These are phyloP conservation scores for Aspergillus pseudoglaucus DNA, from an alignment of 2,329 filamentous ascomycete genomes.

Conservation along the genomic window DNA sequence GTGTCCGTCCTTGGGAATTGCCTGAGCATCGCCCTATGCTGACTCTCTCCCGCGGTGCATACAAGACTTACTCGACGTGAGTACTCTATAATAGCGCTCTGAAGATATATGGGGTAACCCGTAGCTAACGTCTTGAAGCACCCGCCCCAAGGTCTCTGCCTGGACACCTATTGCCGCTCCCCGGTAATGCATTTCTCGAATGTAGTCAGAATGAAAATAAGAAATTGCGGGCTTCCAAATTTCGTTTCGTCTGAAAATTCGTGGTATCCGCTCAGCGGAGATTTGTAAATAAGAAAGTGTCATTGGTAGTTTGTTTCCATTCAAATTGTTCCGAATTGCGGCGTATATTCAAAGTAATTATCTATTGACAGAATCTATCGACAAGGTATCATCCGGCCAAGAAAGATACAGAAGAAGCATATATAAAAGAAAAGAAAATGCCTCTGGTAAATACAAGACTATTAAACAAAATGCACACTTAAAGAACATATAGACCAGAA, in stretches of 20 bases:
- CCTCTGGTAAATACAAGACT: conserved; percentile 2
- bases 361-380: conserved; percentile 12
- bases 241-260: conserved; percentile 6
- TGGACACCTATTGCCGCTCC: conserved; percentile 32
- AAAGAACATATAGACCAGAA: conserved; percentile 60
- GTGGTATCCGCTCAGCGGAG: conserved; percentile 6
- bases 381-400: conserved; percentile 22
- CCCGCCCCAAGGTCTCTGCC: conserved; percentile 28
- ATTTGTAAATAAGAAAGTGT: conserved; percentile 33
- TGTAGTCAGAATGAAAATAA: conserved; percentile 4
- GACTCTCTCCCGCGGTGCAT: conserved; percentile 71
- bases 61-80: conserved; percentile 92
- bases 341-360: conserved; percentile 2
- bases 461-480: conserved; percentile 1
- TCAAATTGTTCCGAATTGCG: conserved; percentile 9
- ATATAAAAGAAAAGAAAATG: not conserved
- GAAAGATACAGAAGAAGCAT: conserved; percentile 7
- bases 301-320: conserved; percentile 19
- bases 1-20: conserved; percentile 69
- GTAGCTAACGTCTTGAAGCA: conserved; percentile 15
- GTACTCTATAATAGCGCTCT: conserved; percentile 33
- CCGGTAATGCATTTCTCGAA: conserved; percentile 20
- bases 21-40: conserved; percentile 65
- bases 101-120: too few relatives aligned
- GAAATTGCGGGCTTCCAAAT: conserved; percentile 5